Evolutionary conservation across 169 alveolate species (phyloP), one percentile per base, ranked within the genome.

Genomic region (Plasmodium malariae): DNA sequence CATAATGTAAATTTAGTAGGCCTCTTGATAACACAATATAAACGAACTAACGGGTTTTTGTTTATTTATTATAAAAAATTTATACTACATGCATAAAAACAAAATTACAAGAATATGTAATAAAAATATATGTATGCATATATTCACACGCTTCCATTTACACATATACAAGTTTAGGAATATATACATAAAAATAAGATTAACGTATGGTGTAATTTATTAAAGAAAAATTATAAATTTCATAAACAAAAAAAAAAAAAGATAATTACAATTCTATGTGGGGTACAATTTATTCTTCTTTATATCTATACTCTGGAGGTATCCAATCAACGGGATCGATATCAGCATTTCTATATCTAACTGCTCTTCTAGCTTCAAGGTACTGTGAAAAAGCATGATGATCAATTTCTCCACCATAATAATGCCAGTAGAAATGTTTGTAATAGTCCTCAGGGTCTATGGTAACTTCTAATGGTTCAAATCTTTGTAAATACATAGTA

Each of bases 341-440:
- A 62, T 93, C 94, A 26, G 95, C 95, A 74, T 94, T 92, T 49
- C 97, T 63, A 96, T 97, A 95, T 89, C 95, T 93, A 51, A 87
- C 91, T 60, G 97, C 94, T 65, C 97, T 92, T 59, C 97, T 85
- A 34, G 97, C 97, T 91, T 95, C 97, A 62, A 93, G 87, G 83
- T 95, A 95, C 63, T 95, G 97, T 40, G 91, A 92, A 70, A 91
- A 95, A 68, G 97, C 97, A 65, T 95, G 97, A 92, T 95, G 97
- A 67, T 95, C 97, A 28, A 95, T 73, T 59, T 93, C 92, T 57
- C 91, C 96, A 36, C 97, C 97, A 59, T 89, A 92, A 63, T 93
- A 91, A 74, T 95, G 97, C 97, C 97, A 95, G 4, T 73, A 87
- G 73, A 74, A 87, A 91, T 94, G 95, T 49, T 94, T 94, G 71